phyloP scores from a whole-genome alignment of 106 monocot genomes.

The Dendrobium huoshanense region DNA sequence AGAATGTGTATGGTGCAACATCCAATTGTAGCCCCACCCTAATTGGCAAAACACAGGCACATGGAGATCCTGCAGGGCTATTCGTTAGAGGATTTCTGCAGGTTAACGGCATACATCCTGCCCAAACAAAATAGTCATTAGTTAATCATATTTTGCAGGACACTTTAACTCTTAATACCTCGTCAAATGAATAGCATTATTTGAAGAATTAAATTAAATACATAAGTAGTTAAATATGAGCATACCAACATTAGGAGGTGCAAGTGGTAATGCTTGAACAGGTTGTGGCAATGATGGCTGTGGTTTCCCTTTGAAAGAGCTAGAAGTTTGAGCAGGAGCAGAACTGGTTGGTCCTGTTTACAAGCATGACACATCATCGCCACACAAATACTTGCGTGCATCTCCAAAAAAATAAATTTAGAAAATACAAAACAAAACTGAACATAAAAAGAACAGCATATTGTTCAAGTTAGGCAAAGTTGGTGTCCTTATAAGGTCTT shows the following conservation, averaged over 20 bases:
- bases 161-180: background rate
- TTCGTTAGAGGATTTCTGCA: slow-evolving; percentile 63
- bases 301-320: background rate
- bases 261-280: background rate
- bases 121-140: slow-evolving; percentile 6
- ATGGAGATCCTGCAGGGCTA: slow-evolving; percentile 61
- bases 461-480: background rate
- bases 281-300: background rate
- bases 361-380: background rate
- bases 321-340: background rate
- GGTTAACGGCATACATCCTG: slow-evolving; percentile 49
- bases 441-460: too few relatives aligned
- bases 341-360: background rate
- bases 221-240: background rate
- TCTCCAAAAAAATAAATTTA: background rate
- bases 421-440: too few relatives aligned
- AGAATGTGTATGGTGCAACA: slow-evolving; percentile 66
- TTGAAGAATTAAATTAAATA: background rate
- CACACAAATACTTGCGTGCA: background rate
- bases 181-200: background rate
- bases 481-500: too few relatives aligned
- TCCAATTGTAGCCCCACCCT: slow-evolving; percentile 60
- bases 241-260: background rate
- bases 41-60: slow-evolving; percentile 78
- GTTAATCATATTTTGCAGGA: background rate